phyloP scores from a whole-genome alignment of 805 yeast genomes.

The Candida pseudofarinosa region DNA sequence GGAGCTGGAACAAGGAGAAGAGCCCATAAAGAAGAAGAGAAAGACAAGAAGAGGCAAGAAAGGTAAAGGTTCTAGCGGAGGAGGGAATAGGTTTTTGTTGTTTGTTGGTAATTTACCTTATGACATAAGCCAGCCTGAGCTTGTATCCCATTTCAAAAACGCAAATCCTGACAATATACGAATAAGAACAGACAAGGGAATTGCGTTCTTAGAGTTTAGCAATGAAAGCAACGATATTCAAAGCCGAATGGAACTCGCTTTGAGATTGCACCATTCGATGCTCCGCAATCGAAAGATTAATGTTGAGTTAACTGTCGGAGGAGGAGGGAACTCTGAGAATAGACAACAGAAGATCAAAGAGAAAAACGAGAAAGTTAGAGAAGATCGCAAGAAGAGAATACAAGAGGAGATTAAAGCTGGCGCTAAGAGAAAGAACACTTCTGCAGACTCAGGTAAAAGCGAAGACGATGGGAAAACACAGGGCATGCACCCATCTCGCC shows the following conservation, averaged over 20 bases:
- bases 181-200: slow-evolving; percentile 79
- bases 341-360: slow-evolving; percentile 65
- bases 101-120: slow-evolving; percentile 91
- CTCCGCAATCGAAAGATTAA: slow-evolving; percentile 76
- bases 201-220: slow-evolving; percentile 85
- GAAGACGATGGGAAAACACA: slow-evolving; percentile 5
- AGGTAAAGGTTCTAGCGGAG: slow-evolving; percentile 51
- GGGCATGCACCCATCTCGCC: slow-evolving; percentile 67
- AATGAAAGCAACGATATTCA: slow-evolving; percentile 58
- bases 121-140: slow-evolving; percentile 56
- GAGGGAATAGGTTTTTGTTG: slow-evolving; percentile 67
- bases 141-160: slow-evolving; percentile 68
- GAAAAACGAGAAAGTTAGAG: slow-evolving; percentile 72
- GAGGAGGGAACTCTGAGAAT: slow-evolving; percentile 84
- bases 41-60: slow-evolving; percentile 78
- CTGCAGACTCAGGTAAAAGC: slow-evolving; percentile 2
- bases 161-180: slow-evolving; percentile 73
- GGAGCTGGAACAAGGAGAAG: slow-evolving; percentile 9
- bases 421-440: slow-evolving; percentile 18
- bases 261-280: slow-evolving; percentile 74
- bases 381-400: slow-evolving; percentile 62
- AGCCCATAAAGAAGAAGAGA: slow-evolving; percentile 54
- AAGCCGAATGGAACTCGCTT: slow-evolving; percentile 77
- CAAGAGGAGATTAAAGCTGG: slow-evolving; percentile 12
- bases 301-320: slow-evolving; percentile 96